phyloP scores from a whole-genome alignment of 257 asterid species.

The Linderniella brevidens region DNA sequence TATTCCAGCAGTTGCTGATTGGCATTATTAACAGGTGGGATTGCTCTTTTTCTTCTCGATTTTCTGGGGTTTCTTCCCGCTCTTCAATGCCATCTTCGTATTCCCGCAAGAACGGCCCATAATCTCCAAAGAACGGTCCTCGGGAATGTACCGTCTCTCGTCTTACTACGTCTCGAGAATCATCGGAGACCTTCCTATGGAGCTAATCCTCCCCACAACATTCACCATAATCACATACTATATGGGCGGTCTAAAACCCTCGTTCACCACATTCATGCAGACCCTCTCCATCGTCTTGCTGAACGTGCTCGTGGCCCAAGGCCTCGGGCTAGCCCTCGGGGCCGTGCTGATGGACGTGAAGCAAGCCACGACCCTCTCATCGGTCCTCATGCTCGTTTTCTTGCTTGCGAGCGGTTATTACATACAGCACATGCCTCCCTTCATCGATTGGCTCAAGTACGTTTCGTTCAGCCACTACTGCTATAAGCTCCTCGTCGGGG shows the following conservation, averaged over 20 bases:
- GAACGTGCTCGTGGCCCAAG: constrained; percentile 39
- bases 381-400: constrained; percentile 44
- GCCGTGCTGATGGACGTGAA: constrained; percentile 48
- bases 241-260: constrained; percentile 56
- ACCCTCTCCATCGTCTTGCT: constrained; percentile 29
- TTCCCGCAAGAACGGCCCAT: constrained; percentile 57
- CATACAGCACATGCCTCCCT: constrained; percentile 44
- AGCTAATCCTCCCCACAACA: constrained; percentile 49
- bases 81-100: constrained; percentile 65
- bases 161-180: constrained; percentile 67
- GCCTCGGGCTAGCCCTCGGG: constrained; percentile 73
- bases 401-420: constrained; percentile 50
- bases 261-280: constrained; percentile 20
- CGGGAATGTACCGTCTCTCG: constrained; percentile 76
- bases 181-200: constrained; percentile 69
- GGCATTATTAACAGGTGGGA: constrained; percentile 15
- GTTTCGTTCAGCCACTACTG: constrained; percentile 40
- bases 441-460: constrained; percentile 56
- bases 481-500: constrained; percentile 33
- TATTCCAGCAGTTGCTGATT: too few species aligned
- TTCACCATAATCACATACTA: constrained; percentile 46
- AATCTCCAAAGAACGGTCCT: constrained; percentile 58
- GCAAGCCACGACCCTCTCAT: constrained; percentile 38
- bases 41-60: constrained; percentile 38
- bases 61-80: constrained; percentile 78